Evolutionary conservation across 176 grass and related monocot genomes (phyloP).

Genomic region (Ensete glaucum): DNA sequence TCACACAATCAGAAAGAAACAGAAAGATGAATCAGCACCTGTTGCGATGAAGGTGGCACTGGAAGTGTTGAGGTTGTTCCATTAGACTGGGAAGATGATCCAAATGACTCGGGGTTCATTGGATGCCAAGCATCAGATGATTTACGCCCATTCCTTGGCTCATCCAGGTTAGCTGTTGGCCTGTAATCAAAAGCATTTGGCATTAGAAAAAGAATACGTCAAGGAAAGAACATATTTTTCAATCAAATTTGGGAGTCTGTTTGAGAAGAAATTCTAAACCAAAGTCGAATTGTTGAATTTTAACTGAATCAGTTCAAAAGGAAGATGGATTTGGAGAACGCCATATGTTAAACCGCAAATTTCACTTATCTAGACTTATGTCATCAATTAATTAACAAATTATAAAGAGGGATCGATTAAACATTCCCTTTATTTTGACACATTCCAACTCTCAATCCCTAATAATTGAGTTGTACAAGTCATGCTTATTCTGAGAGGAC

Average conservation of each 20-base stretch:
- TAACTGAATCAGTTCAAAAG: too few relatives aligned
- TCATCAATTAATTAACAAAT: too few relatives aligned
- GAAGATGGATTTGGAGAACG: too few relatives aligned
- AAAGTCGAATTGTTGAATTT: too few relatives aligned
- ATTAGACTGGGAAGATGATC: constrained; percentile 50
- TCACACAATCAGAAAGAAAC: neutral
- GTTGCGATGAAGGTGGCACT: constrained; percentile 47
- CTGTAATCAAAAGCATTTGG: constrained; percentile 28
- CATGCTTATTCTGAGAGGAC: too few relatives aligned
- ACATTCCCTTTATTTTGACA: too few relatives aligned
- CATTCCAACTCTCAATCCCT: too few relatives aligned
- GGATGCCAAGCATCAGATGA: constrained; percentile 59
- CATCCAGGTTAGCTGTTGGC: constrained; percentile 84
- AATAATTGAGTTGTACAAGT: too few relatives aligned
- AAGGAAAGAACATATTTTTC: neutral
- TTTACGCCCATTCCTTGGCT: constrained; percentile 50
- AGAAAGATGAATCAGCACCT: constrained; percentile 29
- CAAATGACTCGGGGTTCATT: constrained; percentile 54
- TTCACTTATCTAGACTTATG: too few relatives aligned
- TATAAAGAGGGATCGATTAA: too few relatives aligned
- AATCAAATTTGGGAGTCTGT: neutral
- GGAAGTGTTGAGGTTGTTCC: constrained; percentile 50
- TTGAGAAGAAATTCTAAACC: too few relatives aligned
- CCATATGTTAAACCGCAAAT: too few relatives aligned
- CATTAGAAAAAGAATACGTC: constrained; percentile 9